Percentiles rank a stretch among this genome's conserved stretches.
Evolutionary conservation across 352 stramenopile species (phyloP).

Genomic region (Saprolegnia parasitica): DNA sequence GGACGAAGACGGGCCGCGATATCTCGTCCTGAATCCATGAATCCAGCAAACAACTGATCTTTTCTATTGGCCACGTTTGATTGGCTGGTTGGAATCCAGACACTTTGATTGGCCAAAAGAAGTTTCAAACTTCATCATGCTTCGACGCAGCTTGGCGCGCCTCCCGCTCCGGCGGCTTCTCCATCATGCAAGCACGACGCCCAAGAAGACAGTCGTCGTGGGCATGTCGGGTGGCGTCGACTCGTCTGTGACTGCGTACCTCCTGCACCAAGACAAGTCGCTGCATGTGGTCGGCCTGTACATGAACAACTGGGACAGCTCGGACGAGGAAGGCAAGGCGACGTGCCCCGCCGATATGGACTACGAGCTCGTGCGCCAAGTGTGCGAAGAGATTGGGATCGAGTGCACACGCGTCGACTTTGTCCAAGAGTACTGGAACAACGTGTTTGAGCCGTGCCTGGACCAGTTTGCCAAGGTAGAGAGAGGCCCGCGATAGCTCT

Average conservation of each 20-base stretch:
- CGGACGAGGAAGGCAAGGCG: conserved; percentile 85
- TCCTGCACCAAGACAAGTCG: conserved; percentile 84
- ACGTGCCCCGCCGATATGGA: conserved; percentile 88
- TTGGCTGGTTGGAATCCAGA: not conserved
- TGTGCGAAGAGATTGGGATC: conserved; percentile 90
- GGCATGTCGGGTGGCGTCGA: conserved; percentile 98
- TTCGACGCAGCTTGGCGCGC: not conserved
- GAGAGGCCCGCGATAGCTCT: too few species aligned
- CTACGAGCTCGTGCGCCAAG: conserved; percentile 88
- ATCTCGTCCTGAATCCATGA: too few species aligned
- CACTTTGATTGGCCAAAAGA: not conserved
- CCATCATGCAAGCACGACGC: not conserved
- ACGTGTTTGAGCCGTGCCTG: conserved; percentile 96
- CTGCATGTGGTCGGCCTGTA: conserved; percentile 94
- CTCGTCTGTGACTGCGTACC: conserved; percentile 92
- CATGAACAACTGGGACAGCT: conserved; percentile 99
- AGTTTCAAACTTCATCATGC: not conserved
- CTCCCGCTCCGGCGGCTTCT: not conserved
- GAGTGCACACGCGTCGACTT: conserved; percentile 72
- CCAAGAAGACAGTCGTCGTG: conserved; percentile 74
- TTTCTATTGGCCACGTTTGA: not conserved
- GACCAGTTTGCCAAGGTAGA: conserved; percentile 70
- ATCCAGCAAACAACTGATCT: not conserved
- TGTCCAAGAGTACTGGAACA: conserved; percentile 96
- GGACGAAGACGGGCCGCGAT: too few species aligned